Base-by-base conservation (phyloP, 2,329 filamentous ascomycete genomes). In the Sclerotinia glacialis region DNA sequence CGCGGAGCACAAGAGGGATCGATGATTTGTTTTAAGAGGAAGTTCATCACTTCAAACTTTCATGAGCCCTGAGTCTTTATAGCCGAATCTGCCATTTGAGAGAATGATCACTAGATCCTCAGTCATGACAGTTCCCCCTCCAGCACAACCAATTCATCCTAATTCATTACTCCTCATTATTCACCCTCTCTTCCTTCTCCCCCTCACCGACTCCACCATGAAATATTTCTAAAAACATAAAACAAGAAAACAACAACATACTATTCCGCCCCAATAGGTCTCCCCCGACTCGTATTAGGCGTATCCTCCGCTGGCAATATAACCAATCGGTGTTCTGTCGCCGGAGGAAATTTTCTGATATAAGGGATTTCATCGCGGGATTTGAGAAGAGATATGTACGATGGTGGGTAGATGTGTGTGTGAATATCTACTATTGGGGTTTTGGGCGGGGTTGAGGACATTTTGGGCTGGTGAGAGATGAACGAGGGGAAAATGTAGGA, bases 221-320 rank as follows among this genome's bases (percentile, higher is more conserved):
- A 6, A 2, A 9, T 5, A 12, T 0, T 2, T 28, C 9, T 3
- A 5, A 23, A 31, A 6, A 37, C 11, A 31, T 46, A 46, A 23
- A 7, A n/a, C 1, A n/a, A 31, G 34, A 53, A 64, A n/a, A 16
- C 9, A 8, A 1, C 3, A 49, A 58, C 62, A 69, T 89, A 91
- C 81, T 94, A 97, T 73, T 93, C 91, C 0, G 86, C 82, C 28
- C 92, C 94, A 53, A 97, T 86, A 4, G 93, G 93, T 4, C 93
- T 87, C 47, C 93, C 93, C 3, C 91, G 88, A 11, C 86, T 84
- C 54, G 83, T 85, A 26, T 81, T 79, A 2, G 82, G 77, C 31
- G 83, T 78, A 75, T 87, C 83, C 71, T 85, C 80, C 62, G 81
- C 79, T 2, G 86, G 83, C 6, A 91, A 81, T 65, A 91, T 86